phyloP scores from a whole-genome alignment of 1,284 basidiomycete species.

The Kwoniella shivajii region DNA sequence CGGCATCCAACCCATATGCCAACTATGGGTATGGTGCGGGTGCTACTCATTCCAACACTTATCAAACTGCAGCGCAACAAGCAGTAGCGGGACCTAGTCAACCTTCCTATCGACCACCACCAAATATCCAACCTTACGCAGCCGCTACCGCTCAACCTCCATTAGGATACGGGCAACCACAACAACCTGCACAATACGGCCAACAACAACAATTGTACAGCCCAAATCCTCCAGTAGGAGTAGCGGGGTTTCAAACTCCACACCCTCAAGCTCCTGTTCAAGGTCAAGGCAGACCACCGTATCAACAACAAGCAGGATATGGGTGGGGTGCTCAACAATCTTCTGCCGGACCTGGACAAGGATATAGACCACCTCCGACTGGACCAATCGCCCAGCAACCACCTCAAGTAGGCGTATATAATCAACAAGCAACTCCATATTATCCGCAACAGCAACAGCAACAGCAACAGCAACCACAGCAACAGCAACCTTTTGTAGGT shows the following conservation, averaged over 20 bases:
- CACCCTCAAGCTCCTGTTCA: slow-evolving; percentile 14
- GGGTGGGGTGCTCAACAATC: slow-evolving; percentile 10
- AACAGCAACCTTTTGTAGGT: slow-evolving; percentile 29
- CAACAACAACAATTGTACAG: slow-evolving; percentile 15
- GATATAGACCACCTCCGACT: slow-evolving; percentile 19
- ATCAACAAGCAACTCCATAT: slow-evolving; percentile 17
- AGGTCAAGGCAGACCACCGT: slow-evolving; percentile 11
- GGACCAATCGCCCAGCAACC: slow-evolving; percentile 2
- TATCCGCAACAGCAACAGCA: slow-evolving; percentile 18
- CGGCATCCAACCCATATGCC: slow-evolving; percentile 46
- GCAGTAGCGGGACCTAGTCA: slow-evolving; percentile 21
- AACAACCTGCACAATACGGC: slow-evolving; percentile 8
- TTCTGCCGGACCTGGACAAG: slow-evolving; percentile 1
- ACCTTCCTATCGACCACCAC: slow-evolving; percentile 12
- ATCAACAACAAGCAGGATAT: slow-evolving; percentile 14
- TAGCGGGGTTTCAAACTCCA: slow-evolving; percentile 13
- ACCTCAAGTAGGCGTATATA: slow-evolving; percentile 5
- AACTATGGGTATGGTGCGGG: slow-evolving; percentile 53
- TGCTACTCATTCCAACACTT: slow-evolving; percentile 29
- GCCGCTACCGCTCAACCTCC: slow-evolving; percentile 16
- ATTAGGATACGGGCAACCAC: slow-evolving; percentile 13
- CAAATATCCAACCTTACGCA: slow-evolving; percentile 15
- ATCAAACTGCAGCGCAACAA: slow-evolving; percentile 8
- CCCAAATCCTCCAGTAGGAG: slow-evolving; percentile 7
- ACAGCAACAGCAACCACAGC: slow-evolving; percentile 14